Percentiles rank a stretch among this genome's conserved stretches.
Conservation (phyloP, 2,329 filamentous ascomycete genomes). For the Neonectria hederae region DNA sequence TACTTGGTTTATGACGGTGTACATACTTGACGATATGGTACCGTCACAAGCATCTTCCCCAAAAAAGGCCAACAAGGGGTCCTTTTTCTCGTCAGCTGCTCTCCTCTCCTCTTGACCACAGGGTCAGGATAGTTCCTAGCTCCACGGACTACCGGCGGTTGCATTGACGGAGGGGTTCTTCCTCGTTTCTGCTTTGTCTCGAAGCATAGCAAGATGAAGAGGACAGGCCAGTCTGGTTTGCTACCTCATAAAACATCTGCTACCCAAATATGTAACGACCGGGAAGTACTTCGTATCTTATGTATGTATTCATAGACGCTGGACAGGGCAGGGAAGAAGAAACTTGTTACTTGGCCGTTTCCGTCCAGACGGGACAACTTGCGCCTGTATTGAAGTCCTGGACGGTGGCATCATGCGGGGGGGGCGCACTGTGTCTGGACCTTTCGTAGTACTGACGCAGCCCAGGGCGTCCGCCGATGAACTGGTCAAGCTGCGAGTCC, state of each 20-base stretch:
- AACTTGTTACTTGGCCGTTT: constrained; percentile 26
- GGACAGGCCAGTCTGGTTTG: neutral
- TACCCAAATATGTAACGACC: too few species aligned
- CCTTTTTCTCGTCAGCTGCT: constrained; percentile 14
- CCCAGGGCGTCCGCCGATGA: constrained; percentile 4
- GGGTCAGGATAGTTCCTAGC: neutral
- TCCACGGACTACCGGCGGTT: neutral
- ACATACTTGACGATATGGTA: constrained; percentile 15
- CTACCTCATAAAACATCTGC: constrained; percentile 6
- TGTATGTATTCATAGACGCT: neutral
- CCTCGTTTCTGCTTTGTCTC: constrained; percentile 13
- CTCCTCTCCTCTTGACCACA: neutral
- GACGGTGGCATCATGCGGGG: constrained; percentile 43
- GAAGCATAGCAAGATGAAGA: neutral
- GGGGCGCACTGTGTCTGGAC: constrained; percentile 38
- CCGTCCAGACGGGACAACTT: constrained; percentile 28
- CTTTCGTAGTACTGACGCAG: constrained; percentile 26
- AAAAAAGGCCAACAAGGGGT: constrained; percentile 6
- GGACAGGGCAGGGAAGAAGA: constrained; percentile 13
- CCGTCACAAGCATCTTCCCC: constrained; percentile 11
- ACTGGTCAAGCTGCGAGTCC: constrained; percentile 5
- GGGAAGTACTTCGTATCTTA: neutral
- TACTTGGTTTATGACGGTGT: constrained; percentile 13
- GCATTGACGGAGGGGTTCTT: constrained; percentile 12
- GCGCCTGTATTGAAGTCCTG: neutral